A percentile compares a stretch with the other conserved stretches of the same genome.
These are phyloP conservation scores for Malus sylvestris DNA, from an alignment of 306 rosid species.

Conservation along the genomic window DNA sequence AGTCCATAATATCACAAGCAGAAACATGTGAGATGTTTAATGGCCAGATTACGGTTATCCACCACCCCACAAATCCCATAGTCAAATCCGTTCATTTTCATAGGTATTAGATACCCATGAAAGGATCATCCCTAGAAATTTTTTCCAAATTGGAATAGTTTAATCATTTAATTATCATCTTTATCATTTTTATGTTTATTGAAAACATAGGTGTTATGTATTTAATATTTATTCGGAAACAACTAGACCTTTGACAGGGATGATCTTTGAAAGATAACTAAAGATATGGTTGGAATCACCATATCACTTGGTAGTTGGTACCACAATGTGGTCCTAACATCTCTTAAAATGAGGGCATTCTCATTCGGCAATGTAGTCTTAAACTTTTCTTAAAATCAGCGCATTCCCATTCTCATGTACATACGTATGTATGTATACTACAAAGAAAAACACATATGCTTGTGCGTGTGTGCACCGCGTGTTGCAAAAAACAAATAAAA, in stretches of 20 bases:
- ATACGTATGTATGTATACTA: not conserved
- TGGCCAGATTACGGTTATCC: not conserved
- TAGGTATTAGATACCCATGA: not conserved
- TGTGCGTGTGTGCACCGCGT: not conserved
- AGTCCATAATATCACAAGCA: not conserved
- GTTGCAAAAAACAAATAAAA: not conserved
- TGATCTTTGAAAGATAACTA: not conserved
- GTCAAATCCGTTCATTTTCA: not conserved
- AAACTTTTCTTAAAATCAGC: not conserved
- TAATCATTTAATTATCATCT: not conserved
- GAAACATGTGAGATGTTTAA: not conserved
- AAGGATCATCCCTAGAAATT: not conserved
- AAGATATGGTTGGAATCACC: not conserved
- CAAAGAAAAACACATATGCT: not conserved
- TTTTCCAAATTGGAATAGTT: not conserved
- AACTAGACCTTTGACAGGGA: not conserved
- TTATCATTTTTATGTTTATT: not conserved
- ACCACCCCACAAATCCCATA: not conserved
- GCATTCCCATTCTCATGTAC: not conserved
- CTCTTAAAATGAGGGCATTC: not conserved
- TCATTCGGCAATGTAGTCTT: not conserved
- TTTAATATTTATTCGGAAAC: not conserved
- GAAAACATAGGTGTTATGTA: not conserved
- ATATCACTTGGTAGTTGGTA: not conserved
- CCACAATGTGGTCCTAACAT: not conserved